Conservation (phyloP, 2,329 filamentous ascomycete species). For the Ploettnerulaceae sp. region DNA sequence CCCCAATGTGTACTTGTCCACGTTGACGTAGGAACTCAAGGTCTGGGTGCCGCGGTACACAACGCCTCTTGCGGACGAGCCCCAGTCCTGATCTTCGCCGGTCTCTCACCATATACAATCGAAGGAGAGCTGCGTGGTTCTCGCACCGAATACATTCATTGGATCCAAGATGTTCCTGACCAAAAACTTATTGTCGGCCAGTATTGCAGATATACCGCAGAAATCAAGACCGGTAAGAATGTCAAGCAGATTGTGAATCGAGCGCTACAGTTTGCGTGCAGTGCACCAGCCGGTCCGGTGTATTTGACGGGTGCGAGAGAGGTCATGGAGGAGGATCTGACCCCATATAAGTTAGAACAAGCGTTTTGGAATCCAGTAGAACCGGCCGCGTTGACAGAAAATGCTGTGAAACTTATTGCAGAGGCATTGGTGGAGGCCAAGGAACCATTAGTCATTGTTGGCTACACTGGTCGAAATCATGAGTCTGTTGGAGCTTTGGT, state of each 20-base stretch:
- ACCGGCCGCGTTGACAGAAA: slow-evolving; percentile 49
- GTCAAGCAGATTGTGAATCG: slow-evolving; percentile 72
- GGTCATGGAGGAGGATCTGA: slow-evolving; percentile 66
- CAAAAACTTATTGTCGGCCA: slow-evolving; percentile 69
- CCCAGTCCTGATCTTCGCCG: slow-evolving; percentile 68
- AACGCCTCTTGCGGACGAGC: slow-evolving; percentile 67
- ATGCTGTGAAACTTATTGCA: slow-evolving; percentile 54
- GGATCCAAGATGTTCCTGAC: slow-evolving; percentile 73
- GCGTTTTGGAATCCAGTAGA: slow-evolving; percentile 56
- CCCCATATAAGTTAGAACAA: slow-evolving; percentile 53
- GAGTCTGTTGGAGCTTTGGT: slow-evolving; percentile 56
- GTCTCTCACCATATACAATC: slow-evolving; percentile 66
- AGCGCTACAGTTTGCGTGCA: slow-evolving; percentile 65
- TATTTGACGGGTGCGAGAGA: slow-evolving; percentile 64
- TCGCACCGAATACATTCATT: slow-evolving; percentile 72
- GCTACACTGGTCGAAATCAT: slow-evolving; percentile 67
- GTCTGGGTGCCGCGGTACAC: slow-evolving; percentile 60
- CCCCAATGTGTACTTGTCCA: slow-evolving; percentile 64
- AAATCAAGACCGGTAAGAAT: slow-evolving; percentile 68
- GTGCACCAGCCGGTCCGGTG: slow-evolving; percentile 63
- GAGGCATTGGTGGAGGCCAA: slow-evolving; percentile 55
- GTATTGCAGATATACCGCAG: slow-evolving; percentile 66
- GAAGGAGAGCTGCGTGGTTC: slow-evolving; percentile 67
- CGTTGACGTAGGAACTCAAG: slow-evolving; percentile 74
- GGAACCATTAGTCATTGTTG: slow-evolving; percentile 65